Conservation (phyloP, 1,139 yeast genomes). For the Candida neerlandica region DNA sequence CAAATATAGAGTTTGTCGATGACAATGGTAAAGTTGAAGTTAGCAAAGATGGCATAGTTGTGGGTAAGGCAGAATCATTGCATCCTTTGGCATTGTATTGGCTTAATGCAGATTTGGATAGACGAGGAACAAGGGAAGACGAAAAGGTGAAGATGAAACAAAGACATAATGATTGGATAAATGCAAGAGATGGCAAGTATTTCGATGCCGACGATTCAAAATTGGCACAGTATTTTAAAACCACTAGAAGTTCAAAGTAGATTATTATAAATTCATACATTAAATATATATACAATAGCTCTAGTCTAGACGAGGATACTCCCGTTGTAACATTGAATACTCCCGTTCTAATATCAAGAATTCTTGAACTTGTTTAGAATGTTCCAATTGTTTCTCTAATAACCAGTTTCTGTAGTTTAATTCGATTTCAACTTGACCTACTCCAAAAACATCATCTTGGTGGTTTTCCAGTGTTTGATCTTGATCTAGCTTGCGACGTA, state of each 20-base stretch:
- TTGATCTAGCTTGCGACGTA: slow-evolving; percentile 6
- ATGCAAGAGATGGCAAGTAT: slow-evolving; percentile 41
- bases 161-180: slow-evolving; percentile 51
- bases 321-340: slow-evolving; percentile 17
- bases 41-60: slow-evolving; percentile 23
- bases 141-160: slow-evolving; percentile 46
- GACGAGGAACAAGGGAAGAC: slow-evolving; percentile 57
- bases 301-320: slow-evolving; percentile 13
- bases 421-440: slow-evolving; percentile 14
- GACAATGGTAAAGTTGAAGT: slow-evolving; percentile 19
- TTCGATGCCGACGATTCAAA: slow-evolving; percentile 50
- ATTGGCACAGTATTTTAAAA: slow-evolving; percentile 50
- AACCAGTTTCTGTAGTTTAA: slow-evolving; percentile 21
- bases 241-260: slow-evolving; percentile 35
- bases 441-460: slow-evolving; percentile 3
- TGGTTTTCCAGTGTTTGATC: neutral
- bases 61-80: slow-evolving; percentile 53
- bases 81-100: slow-evolving; percentile 74
- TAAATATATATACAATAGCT: slow-evolving; percentile 6
- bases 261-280: slow-evolving; percentile 7
- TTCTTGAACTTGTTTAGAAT: slow-evolving; percentile 15
- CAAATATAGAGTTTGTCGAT: slow-evolving; percentile 21
- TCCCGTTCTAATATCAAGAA: slow-evolving; percentile 22
- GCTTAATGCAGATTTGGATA: slow-evolving; percentile 55
- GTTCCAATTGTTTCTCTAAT: slow-evolving; percentile 16